phyloP scores from a whole-genome alignment of 352 stramenopile genomes.

The Pythium rhizo-oryzae region DNA sequence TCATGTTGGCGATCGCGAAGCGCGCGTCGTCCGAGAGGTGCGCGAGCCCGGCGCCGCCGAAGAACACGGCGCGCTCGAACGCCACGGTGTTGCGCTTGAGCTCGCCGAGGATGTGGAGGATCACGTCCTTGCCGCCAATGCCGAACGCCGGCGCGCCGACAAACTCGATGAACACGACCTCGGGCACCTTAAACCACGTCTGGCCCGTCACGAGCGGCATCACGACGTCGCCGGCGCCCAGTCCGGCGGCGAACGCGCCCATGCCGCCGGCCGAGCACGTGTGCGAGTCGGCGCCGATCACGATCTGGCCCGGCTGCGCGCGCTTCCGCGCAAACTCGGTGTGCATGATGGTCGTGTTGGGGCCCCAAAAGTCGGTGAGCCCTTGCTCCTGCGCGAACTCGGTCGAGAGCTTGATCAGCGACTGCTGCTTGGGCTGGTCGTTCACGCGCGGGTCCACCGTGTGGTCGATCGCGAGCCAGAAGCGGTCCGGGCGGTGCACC shows the following conservation, averaged over 20 bases:
- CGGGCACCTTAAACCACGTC: conserved; percentile 86
- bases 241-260: conserved; percentile 70
- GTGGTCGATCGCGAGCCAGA: conserved; percentile 85
- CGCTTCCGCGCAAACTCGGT: conserved; percentile 81
- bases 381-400: conserved; percentile 74
- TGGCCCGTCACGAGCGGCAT: conserved; percentile 84
- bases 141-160: conserved; percentile 62
- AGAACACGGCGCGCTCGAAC: conserved; percentile 81
- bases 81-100: conserved; percentile 86
- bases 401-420: conserved; percentile 79
- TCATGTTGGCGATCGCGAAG: conserved; percentile 87
- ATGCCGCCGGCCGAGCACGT: conserved; percentile 79
- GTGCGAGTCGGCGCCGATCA: conserved; percentile 81
- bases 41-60: conserved; percentile 61
- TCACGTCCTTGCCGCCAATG: conserved; percentile 84
- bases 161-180: conserved; percentile 82
- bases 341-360: conserved; percentile 89
- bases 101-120: conserved; percentile 76
- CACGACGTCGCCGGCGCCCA: conserved; percentile 78
- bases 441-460: conserved; percentile 82
- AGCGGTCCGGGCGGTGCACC: conserved; percentile 78
- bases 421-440: conserved; percentile 74
- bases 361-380: conserved; percentile 77
- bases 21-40: conserved; percentile 77
- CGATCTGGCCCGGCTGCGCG: conserved; percentile 81